A percentile compares a stretch with the other conserved stretches of the same genome.
phyloP scores from a whole-genome alignment of 768 basidiomycete genomes.

The Auricularia cornea region DNA sequence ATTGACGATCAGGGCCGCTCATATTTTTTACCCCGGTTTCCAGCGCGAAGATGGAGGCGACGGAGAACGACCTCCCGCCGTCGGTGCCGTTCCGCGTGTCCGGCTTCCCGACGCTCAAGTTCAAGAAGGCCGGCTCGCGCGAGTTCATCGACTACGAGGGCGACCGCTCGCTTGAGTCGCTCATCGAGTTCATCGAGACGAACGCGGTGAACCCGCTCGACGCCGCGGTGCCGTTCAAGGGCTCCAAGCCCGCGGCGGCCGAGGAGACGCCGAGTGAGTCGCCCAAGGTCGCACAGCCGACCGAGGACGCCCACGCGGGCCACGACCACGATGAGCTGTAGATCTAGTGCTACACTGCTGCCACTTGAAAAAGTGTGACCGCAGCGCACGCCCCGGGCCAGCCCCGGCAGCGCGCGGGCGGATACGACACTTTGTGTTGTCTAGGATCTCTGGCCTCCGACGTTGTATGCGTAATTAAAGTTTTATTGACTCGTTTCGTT shows the following conservation, averaged over 20 bases:
- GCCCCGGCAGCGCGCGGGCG: no score
- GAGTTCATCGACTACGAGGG: constrained; percentile 93
- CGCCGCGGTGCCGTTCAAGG: constrained; percentile 16
- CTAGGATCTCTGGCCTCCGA: no score
- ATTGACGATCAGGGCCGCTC: constrained; percentile 6
- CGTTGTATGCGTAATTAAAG: no score
- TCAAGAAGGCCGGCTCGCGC: constrained; percentile 80
- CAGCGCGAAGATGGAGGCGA: constrained; percentile 86
- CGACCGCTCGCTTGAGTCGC: constrained; percentile 78
- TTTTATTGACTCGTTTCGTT: no score
- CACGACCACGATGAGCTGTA: constrained; percentile 9
- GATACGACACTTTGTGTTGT: no score
- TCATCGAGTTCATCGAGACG: constrained; percentile 77
- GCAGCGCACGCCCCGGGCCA: no score
- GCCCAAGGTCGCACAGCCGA: constrained; percentile 3
- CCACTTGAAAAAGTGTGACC: no score
- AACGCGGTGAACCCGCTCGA: constrained; percentile 67
- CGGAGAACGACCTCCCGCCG: constrained; percentile 91
- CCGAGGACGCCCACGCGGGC: constrained; percentile 2
- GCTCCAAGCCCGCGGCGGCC: not conserved
- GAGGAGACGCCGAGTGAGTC: constrained; percentile 3
- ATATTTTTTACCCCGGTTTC: constrained; percentile 28
- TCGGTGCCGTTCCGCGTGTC: constrained; percentile 78
- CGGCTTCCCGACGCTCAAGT: constrained; percentile 94
- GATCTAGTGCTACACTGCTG: not conserved